Conservation (phyloP, 495 filamentous ascomycete species). For the Tuber brumale region DNA sequence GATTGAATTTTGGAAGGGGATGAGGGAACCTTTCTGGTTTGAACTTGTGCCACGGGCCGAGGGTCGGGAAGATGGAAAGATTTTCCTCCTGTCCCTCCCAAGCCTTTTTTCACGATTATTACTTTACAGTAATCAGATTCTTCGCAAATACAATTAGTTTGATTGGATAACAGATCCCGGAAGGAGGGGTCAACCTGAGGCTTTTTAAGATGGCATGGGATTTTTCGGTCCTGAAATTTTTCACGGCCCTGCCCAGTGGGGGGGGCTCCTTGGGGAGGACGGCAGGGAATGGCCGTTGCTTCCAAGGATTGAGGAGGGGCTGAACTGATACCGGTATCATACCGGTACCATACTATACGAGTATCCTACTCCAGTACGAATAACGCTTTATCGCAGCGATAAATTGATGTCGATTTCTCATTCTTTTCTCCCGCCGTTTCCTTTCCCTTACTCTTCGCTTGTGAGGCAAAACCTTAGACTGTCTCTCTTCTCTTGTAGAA, state of each 20-base stretch:
- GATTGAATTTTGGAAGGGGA: constrained; percentile 38
- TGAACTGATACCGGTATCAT: neutral
- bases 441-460: neutral
- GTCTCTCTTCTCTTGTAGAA: neutral
- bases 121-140: constrained; percentile 37
- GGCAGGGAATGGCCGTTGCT: neutral
- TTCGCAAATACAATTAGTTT: constrained; percentile 44
- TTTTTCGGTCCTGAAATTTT: neutral
- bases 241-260: neutral
- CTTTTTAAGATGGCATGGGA: neutral
- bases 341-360: too few relatives aligned
- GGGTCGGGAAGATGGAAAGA: constrained; percentile 47
- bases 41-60: constrained; percentile 30
- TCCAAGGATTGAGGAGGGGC: neutral
- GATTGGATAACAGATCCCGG: constrained; percentile 23
- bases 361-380: too few relatives aligned
- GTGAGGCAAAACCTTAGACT: neutral
- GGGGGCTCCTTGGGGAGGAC: neutral
- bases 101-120: neutral
- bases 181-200: neutral
- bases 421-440: neutral
- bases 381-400: neutral
- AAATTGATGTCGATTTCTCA: neutral
- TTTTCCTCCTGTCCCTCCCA: neutral
- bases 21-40: constrained; percentile 42